A percentile compares a stretch with the other conserved stretches of the same genome.
phyloP scores from a whole-genome alignment of 2,329 filamentous ascomycete genomes.

The Penicillium sumatraense region DNA sequence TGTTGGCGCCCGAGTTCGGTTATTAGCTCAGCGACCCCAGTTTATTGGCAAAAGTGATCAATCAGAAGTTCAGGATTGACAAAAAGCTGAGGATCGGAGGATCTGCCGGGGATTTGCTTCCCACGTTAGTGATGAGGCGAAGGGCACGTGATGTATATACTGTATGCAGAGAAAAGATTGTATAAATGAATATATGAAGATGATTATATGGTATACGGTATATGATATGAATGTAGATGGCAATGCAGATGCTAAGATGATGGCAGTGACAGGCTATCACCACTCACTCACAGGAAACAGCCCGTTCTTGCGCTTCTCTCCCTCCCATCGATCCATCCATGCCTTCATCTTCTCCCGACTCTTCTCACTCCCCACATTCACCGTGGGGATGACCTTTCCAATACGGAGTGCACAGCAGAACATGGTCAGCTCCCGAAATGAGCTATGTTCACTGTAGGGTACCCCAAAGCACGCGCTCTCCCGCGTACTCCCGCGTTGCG shows the following conservation, averaged over 20 bases:
- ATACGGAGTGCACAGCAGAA: slow-evolving; percentile 88
- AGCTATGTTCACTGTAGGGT: slow-evolving; percentile 94
- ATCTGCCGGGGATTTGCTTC: background rate
- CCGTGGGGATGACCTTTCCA: slow-evolving; percentile 88
- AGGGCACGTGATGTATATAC: background rate
- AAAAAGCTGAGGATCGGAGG: background rate
- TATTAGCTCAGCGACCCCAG: slow-evolving; percentile 14
- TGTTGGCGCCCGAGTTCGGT: slow-evolving; percentile 24
- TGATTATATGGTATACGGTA: background rate
- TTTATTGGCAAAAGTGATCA: background rate
- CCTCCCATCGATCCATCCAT: slow-evolving; percentile 68
- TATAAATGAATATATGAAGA: background rate
- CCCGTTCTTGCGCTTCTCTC: slow-evolving; percentile 66
- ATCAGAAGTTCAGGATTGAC: slow-evolving; percentile 11
- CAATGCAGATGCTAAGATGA: background rate
- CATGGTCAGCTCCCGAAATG: slow-evolving; percentile 90
- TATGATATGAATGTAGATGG: background rate
- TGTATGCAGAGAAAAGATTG: background rate
- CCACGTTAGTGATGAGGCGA: background rate
- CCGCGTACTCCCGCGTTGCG: slow-evolving; percentile 80
- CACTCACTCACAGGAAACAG: slow-evolving; percentile 54
- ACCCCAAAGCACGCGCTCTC: slow-evolving; percentile 90
- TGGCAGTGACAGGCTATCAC: slow-evolving; percentile 19
- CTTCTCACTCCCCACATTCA: slow-evolving; percentile 75
- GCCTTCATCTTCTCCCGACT: slow-evolving; percentile 68